Conservation (phyloP, 1,284 basidiomycete genomes). For the Calocybe gambosa region DNA sequence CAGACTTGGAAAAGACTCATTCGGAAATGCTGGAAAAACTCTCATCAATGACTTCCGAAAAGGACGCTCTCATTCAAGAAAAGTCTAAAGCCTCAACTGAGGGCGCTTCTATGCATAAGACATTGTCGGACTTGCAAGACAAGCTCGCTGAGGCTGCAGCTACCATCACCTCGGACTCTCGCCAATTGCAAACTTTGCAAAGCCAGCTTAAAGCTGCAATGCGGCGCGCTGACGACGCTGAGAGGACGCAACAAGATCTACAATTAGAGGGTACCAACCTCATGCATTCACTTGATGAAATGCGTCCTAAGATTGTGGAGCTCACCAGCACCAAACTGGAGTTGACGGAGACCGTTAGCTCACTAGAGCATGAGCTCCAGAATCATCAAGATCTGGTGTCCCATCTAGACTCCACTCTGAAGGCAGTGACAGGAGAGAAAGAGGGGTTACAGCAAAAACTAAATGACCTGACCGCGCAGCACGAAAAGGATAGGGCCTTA, state of each 20-base stretch:
- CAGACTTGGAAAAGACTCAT: conserved; percentile 38
- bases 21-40: conserved; percentile 37
- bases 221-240: conserved; percentile 67
- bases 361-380: conserved; percentile 46
- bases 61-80: conserved; percentile 41
- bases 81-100: conserved; percentile 43
- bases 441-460: conserved; percentile 39
- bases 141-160: conserved; percentile 50
- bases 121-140: conserved; percentile 47
- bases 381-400: conserved; percentile 53
- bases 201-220: conserved; percentile 53
- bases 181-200: conserved; percentile 55
- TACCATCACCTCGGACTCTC: conserved; percentile 45
- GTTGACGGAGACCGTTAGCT: conserved; percentile 55
- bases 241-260: conserved; percentile 60
- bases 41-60: conserved; percentile 36
- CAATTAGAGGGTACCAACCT: conserved; percentile 68
- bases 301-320: conserved; percentile 79
- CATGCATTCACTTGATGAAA: conserved; percentile 73
- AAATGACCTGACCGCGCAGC: conserved; percentile 33
- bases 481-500: conserved; percentile 45
- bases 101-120: conserved; percentile 37
- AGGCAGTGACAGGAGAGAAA: conserved; percentile 45
- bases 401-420: conserved; percentile 53
- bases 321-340: conserved; percentile 65